phyloP scores from a whole-genome alignment of 352 stramenopile genomes.

The Hyaloperonospora arabidopsidis region DNA sequence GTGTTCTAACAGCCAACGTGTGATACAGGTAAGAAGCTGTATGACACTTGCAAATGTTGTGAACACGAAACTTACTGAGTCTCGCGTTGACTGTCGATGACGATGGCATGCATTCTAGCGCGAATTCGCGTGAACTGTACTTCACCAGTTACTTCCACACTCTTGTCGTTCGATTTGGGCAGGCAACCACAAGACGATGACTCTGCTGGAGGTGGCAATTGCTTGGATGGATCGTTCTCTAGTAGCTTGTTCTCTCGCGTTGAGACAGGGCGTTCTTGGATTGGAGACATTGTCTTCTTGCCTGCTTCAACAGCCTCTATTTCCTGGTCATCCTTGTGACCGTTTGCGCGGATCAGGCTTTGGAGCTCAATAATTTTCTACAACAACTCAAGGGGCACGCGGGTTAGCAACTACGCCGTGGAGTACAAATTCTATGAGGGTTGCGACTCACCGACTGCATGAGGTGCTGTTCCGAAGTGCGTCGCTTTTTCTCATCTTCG shows the following conservation, averaged over 20 bases:
- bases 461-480: conserved; percentile 50
- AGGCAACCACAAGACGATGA: conserved; percentile 11
- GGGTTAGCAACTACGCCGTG: not conserved
- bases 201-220: conserved; percentile 15
- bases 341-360: conserved; percentile 46
- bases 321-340: conserved; percentile 31
- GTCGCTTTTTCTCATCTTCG: conserved; percentile 62
- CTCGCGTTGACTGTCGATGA: conserved; percentile 39
- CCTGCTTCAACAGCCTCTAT: conserved; percentile 3
- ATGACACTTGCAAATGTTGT: not conserved
- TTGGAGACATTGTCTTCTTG: conserved; percentile 8
- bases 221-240: conserved; percentile 19
- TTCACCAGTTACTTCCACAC: conserved; percentile 25
- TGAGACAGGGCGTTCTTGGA: conserved; percentile 1
- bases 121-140: conserved; percentile 41
- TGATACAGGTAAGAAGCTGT: conserved; percentile 13
- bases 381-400: not conserved
- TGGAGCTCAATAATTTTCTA: conserved; percentile 75
- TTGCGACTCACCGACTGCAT: conserved; percentile 44
- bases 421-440: not conserved
- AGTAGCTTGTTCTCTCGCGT: conserved; percentile 17
- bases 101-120: conserved; percentile 46
- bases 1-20: conserved; percentile 22
- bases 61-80: conserved; percentile 26
- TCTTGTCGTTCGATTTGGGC: conserved; percentile 20